Evolutionary conservation across 352 stramenopile genomes (phyloP).

Genomic region (Globisporangium radiosum): DNA sequence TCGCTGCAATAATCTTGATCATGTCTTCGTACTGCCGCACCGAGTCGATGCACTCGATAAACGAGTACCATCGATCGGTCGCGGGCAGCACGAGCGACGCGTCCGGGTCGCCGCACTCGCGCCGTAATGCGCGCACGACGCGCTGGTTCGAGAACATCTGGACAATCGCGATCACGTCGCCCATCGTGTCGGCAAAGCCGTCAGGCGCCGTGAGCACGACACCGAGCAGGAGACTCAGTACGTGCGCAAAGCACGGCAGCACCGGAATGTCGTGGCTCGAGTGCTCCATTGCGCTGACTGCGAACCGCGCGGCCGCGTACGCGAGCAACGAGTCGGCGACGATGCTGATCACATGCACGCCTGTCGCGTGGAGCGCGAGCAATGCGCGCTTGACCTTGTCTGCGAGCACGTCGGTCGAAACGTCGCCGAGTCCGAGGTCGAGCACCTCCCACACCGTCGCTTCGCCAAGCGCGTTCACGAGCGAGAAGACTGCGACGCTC

Average conservation of each 20-base stretch:
- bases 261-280: slow-evolving; percentile 45
- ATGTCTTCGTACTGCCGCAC: slow-evolving; percentile 77
- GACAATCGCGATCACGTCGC: slow-evolving; percentile 62
- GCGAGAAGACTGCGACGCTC: slow-evolving; percentile 52
- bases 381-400: slow-evolving; percentile 48
- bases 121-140: slow-evolving; percentile 48
- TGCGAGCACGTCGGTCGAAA: slow-evolving; percentile 29
- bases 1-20: slow-evolving; percentile 76
- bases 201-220: slow-evolving; percentile 50
- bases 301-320: slow-evolving; percentile 34
- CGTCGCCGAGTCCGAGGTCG: slow-evolving; percentile 44
- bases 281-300: slow-evolving; percentile 27
- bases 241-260: slow-evolving; percentile 50
- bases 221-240: slow-evolving; percentile 46
- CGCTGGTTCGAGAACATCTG: slow-evolving; percentile 51
- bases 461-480: slow-evolving; percentile 67
- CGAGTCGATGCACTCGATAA: slow-evolving; percentile 75
- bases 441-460: slow-evolving; percentile 45
- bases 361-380: slow-evolving; percentile 28
- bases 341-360: slow-evolving; percentile 67
- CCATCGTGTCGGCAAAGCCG: slow-evolving; percentile 44
- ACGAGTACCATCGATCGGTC: slow-evolving; percentile 58
- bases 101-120: slow-evolving; percentile 61
- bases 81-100: slow-evolving; percentile 40
- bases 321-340: slow-evolving; percentile 43